Conservation (phyloP, 83 land plant species). For the Thuja plicata region DNA sequence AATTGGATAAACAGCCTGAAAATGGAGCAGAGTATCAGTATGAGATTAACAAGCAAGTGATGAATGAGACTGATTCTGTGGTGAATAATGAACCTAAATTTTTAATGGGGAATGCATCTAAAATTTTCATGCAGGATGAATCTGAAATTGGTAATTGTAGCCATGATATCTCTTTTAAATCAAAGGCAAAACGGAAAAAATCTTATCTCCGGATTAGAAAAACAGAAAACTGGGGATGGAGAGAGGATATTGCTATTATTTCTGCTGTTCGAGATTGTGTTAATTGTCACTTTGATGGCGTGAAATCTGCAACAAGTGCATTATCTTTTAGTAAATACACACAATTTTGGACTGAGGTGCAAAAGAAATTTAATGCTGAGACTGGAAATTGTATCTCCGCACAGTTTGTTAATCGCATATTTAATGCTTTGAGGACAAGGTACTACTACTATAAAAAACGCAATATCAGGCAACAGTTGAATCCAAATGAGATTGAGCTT, state of each 20-base stretch:
- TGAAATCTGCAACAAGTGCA: conserved; percentile 7
- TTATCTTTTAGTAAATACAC: neutral
- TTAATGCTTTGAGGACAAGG: neutral
- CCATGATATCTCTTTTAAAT: neutral
- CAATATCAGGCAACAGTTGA: neutral
- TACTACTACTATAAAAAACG: neutral
- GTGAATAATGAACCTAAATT: neutral
- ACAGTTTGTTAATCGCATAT: neutral
- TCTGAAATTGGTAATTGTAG: neutral
- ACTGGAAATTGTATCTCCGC: neutral
- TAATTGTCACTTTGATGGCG: neutral
- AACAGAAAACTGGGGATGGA: neutral
- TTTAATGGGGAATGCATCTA: neutral
- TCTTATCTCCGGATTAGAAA: neutral
- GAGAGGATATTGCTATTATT: conserved; percentile 5
- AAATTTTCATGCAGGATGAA: neutral
- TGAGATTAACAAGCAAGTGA: neutral
- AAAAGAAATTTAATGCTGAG: neutral
- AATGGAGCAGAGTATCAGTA: neutral
- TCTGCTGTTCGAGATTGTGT: conserved; percentile 8
- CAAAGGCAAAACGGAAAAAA: neutral
- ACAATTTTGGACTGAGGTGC: neutral
- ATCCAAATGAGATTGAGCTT: neutral
- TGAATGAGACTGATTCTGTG: neutral
- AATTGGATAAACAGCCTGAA: neutral